Evolutionary conservation across 495 filamentous ascomycete genomes (phyloP).

Genomic region (Aspergillus incahuasiensis): DNA sequence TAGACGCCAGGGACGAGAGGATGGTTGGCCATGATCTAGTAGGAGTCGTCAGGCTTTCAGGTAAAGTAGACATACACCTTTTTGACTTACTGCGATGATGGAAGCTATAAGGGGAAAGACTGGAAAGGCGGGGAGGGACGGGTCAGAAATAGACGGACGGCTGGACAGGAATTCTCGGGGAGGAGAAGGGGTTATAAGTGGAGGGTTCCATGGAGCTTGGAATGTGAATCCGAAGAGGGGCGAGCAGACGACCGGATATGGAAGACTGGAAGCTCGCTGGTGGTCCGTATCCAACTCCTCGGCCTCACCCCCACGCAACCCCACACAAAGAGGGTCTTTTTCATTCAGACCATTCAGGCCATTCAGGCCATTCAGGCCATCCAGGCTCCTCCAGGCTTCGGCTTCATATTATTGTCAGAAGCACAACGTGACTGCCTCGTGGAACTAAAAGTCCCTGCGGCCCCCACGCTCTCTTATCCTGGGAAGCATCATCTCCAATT

Average conservation of each 20-base stretch:
- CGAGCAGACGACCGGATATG: neutral
- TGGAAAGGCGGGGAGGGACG: neutral
- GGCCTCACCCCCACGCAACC: constrained; percentile 12
- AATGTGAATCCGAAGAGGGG: neutral
- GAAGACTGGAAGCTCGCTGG: neutral
- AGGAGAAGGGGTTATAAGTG: constrained; percentile 4
- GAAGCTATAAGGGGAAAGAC: neutral
- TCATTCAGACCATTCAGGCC: neutral
- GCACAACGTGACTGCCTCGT: neutral
- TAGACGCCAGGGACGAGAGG: constrained; percentile 53
- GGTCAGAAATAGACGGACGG: constrained; percentile 1
- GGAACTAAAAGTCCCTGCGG: neutral
- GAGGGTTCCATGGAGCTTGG: constrained; percentile 4
- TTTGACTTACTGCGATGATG: constrained; percentile 8
- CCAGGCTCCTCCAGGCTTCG: neutral
- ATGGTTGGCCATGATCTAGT: constrained; percentile 16
- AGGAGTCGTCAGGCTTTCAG: neutral
- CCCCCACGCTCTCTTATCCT: constrained; percentile 13
- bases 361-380: neutral
- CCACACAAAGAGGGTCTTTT: constrained; percentile 11
- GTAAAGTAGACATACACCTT: neutral
- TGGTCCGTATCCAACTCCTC: neutral
- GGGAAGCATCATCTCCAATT: neutral
- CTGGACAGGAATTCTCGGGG: neutral
- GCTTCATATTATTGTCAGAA: neutral